Evolutionary conservation across 306 rosid genomes (phyloP), one percentile per base, ranked within the genome.

Genomic region (Rubus idaeus): DNA sequence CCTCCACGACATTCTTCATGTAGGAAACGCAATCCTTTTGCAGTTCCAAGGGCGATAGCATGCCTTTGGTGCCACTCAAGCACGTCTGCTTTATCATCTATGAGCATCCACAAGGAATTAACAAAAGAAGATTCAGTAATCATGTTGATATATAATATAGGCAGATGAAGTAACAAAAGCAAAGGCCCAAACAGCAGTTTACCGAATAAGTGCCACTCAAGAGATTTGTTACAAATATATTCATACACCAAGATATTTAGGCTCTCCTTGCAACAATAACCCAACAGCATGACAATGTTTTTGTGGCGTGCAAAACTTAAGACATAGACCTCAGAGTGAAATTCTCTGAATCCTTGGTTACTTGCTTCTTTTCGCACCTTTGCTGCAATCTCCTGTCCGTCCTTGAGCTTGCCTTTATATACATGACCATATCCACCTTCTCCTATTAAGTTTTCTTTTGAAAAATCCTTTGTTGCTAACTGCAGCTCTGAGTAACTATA

Each of bases 1-100:
- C 96, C 90, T 53, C 93, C 96, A 18, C 98, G 93, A 35, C 98
- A 91, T 86, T 93, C 97, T 79, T 93, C 98, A 10, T 93, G 97
- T 10, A 91, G 85, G 84, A 91, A 93, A 72, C 98, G 96, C 81
- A 93, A 66, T 58, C 97, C 98, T 88, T 88, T 93, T 16, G 98
- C 98, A 39, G 83, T 90, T 68, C 96, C 98, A 80, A 93, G 74
- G n/a, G 98, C 98, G 74, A 93, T 91, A 53, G 84, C 89, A 82
- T 83, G 83, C 81, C 98, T 93, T 68, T 85, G 93, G 66, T 81
- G 86, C 93, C 96, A 90, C 71, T 91, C 90, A 66, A 93, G 96
- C 84, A 87, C 86, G 13, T 74, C 73, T 41, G 79, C 87, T 12
- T 55, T 66, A 53, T 87, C 80, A 51, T 89, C 98, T 93, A 41